Percentiles rank a stretch among this genome's conserved stretches.
phyloP scores from a whole-genome alignment of 169 alveolate species.

The Eimeria acervulina region DNA sequence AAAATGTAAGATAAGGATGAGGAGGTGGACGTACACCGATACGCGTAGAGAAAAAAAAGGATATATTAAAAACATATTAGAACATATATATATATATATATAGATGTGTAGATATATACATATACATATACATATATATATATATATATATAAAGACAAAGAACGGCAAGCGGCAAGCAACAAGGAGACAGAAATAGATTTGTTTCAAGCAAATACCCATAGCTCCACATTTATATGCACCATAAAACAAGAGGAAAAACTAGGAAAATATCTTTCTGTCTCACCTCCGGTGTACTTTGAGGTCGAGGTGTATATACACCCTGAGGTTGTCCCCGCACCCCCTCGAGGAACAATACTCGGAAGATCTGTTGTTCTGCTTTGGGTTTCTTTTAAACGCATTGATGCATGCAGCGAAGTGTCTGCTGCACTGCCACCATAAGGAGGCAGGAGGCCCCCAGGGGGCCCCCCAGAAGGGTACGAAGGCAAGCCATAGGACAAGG shows the following conservation, averaged over 20 bases:
- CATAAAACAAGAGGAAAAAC: no score
- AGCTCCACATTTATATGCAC: background rate
- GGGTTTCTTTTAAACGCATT: background rate
- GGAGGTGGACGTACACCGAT: no score
- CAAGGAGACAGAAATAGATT: background rate
- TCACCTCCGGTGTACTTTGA: background rate
- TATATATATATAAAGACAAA: background rate
- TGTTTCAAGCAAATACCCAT: background rate
- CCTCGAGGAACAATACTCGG: background rate
- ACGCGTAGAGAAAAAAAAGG: no score
- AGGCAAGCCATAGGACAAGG: background rate
- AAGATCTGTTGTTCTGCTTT: background rate
- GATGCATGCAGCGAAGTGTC: conserved; percentile 13
- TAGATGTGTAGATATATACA: no score
- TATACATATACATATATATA: no score
- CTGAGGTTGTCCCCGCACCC: background rate
- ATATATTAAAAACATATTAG: no score
- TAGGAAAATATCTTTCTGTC: background rate
- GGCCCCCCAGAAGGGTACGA: conserved; percentile 24
- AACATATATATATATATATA: background rate
- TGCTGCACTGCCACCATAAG: background rate
- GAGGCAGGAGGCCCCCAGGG: background rate
- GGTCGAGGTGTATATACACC: conserved; percentile 13
- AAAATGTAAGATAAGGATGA: no score
- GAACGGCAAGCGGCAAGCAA: no score